Evolutionary conservation across 306 rosid species (phyloP).

Genomic region (Cicer pinnatifidum): DNA sequence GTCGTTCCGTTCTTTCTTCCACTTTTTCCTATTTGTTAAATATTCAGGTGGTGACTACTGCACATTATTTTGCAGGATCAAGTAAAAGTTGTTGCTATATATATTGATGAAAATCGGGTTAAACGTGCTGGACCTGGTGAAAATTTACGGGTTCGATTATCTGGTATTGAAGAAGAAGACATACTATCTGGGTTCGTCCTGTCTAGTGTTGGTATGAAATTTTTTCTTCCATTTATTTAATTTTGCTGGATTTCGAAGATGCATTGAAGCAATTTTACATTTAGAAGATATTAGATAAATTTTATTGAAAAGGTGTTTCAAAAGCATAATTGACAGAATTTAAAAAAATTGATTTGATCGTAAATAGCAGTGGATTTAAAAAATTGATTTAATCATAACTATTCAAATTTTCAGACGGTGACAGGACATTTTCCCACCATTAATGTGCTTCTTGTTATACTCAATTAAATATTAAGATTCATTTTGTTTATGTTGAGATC

Average conservation of each 20-base stretch:
- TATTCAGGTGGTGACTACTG: constrained; percentile 35
- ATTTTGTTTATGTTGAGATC: neutral
- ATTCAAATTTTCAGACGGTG: neutral
- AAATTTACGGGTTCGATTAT: constrained; percentile 82
- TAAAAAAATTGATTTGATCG: constrained; percentile 7
- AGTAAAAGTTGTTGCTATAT: constrained; percentile 74
- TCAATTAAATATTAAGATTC: constrained; percentile 27
- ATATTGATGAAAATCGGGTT: constrained; percentile 72
- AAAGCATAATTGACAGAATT: constrained; percentile 1
- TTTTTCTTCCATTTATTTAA: neutral
- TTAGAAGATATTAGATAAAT: neutral
- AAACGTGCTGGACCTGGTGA: constrained; percentile 97
- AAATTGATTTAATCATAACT: constrained; percentile 1
- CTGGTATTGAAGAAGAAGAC: constrained; percentile 91
- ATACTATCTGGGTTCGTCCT: constrained; percentile 77
- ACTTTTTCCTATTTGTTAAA: neutral
- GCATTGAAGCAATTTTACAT: neutral
- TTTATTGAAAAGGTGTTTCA: neutral
- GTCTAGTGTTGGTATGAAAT: constrained; percentile 73
- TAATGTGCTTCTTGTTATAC: neutral
- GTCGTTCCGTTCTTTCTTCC: neutral
- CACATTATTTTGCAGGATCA: constrained; percentile 59
- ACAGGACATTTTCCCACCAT: neutral
- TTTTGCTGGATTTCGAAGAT: constrained; percentile 29
- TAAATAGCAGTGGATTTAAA: neutral